Base-by-base conservation (phyloP, 2,329 filamentous ascomycete species). In the Fusarium verticillioides region DNA sequence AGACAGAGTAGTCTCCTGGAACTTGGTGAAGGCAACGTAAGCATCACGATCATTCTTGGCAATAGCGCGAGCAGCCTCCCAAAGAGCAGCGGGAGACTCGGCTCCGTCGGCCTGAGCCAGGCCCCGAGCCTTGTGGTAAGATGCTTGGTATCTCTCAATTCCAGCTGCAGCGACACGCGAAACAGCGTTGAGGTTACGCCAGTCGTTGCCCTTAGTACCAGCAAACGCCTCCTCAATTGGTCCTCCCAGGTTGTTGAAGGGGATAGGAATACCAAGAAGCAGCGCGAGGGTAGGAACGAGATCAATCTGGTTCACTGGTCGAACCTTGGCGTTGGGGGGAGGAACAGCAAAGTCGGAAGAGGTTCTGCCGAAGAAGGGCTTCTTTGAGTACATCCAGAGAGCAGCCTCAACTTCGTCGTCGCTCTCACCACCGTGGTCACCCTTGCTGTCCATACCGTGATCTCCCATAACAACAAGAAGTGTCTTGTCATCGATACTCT, bases 361-460 rank as follows among this genome's bases (percentile, higher is more conserved):
- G 4, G 90, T 93, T 43, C 95, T 91, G 21, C 96, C 96, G 81
- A 99, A 99, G 15, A 94, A 82, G 1, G 91, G 91, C 75, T 90
- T 92, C 82, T 95, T 97, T 3, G 96, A 97, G 81, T 98, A 99
- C 95, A 99, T 97, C 96, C 96, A 99, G 52, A 99, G 83, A 5
- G 96, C 95, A 63, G 96, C 95, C 82, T 99, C 91, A 11, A 99
- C 90, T 81, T 99, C 96, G 73, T 98, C 95, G 75, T 98, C 94
- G 37, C 96, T 98, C 84, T 99, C 96, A 61, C 96, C 96, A n/a
- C 96, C 96, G 79, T 99, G 96, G 75, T 99, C 96, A 23, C 96
- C 96, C 84, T 99, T 98, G 69, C 89, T 86, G 81, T 99, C 96
- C 96, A 99, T 99, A 16, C 96, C 96, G 79, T 99, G 96, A 80